These are phyloP conservation scores for Crucihimalaya himalaica DNA, from an alignment of 345 rosid genomes.

Conservation along the genomic window DNA sequence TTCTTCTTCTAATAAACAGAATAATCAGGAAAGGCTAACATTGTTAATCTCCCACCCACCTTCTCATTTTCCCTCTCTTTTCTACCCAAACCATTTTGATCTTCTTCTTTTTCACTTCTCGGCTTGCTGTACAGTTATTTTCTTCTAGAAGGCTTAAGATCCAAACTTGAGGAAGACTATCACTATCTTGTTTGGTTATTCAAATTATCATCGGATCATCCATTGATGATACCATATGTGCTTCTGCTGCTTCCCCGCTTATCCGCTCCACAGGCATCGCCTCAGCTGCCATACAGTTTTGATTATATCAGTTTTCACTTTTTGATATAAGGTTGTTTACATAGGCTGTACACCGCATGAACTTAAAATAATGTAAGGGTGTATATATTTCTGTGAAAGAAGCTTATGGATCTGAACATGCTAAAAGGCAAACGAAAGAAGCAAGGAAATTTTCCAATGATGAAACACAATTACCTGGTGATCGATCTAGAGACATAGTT, in stretches of 20 bases:
- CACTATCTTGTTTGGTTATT: conserved; percentile 35
- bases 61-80: conserved; percentile 3
- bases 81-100: conserved; percentile 20
- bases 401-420: conserved; percentile 9
- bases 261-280: conserved; percentile 48
- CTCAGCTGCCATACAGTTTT: conserved; percentile 51
- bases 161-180: conserved; percentile 28
- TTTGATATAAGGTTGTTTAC: neutral
- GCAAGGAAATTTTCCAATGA: neutral
- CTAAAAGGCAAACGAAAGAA: neutral
- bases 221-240: conserved; percentile 61
- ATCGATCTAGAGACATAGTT: conserved; percentile 44
- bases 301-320: neutral
- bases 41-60: conserved; percentile 6
- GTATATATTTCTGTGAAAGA: neutral
- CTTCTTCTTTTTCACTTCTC: conserved; percentile 1
- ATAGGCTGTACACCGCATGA: neutral
- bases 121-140: conserved; percentile 30
- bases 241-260: conserved; percentile 53
- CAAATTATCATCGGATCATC: conserved; percentile 79
- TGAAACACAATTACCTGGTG: conserved; percentile 24
- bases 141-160: neutral
- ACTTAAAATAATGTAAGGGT: neutral
- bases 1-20: conserved; percentile 41
- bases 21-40: conserved; percentile 36